Conservation (phyloP, 2,329 filamentous ascomycete species). For the Escovopsis sp. region DNA sequence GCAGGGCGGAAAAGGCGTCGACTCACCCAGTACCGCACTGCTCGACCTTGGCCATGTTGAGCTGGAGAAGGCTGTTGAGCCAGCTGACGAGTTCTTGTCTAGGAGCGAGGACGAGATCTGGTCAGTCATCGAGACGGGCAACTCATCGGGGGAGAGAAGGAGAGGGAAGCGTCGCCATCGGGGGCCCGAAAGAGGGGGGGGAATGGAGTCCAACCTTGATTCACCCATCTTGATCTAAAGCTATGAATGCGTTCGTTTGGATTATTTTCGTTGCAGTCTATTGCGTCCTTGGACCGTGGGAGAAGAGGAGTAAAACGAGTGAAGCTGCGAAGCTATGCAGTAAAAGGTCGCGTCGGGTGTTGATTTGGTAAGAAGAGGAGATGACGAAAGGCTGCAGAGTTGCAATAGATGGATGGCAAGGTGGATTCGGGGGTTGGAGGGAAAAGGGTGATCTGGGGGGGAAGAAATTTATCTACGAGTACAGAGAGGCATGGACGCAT, state of each 20-base stretch:
- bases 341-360: conserved; percentile 2
- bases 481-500: too few relatives aligned
- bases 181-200: too few relatives aligned
- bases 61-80: conserved; percentile 94
- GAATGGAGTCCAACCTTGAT: conserved; percentile 25
- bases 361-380: conserved; percentile 2
- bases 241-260: conserved; percentile 1
- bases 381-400: conserved; percentile 4
- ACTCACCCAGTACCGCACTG: conserved; percentile 91
- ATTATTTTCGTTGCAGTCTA: conserved; percentile 6
- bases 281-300: not conserved
- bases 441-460: conserved; percentile 5
- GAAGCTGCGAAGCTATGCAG: not conserved
- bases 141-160: too few relatives aligned
- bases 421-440: too few relatives aligned
- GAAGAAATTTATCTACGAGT: conserved; percentile 14
- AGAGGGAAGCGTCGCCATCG: not conserved
- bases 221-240: conserved; percentile 29
- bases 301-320: not conserved
- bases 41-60: conserved; percentile 97
- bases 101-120: conserved; percentile 5
- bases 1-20: conserved; percentile 23
- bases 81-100: conserved; percentile 95
- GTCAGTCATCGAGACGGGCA: conserved; percentile 10
- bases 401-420: not conserved